A percentile compares a stretch with the other conserved stretches of the same genome.
Conservation (phyloP, 768 basidiomycete genomes). For the Gloeostereum incarnatum region DNA sequence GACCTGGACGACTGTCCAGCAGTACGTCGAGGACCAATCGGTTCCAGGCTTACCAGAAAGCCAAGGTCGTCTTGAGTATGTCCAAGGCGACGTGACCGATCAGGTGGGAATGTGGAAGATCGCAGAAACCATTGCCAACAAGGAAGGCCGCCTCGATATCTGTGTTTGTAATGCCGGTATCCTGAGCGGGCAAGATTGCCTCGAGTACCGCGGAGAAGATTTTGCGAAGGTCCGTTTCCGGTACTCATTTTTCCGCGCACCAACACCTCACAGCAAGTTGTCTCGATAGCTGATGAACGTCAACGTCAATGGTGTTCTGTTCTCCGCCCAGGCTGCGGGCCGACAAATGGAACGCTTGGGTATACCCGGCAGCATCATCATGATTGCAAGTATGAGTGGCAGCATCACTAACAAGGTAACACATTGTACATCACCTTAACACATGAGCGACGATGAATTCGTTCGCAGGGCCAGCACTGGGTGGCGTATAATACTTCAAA, state of each 20-base stretch:
- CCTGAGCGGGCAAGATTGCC: slow-evolving; percentile 49
- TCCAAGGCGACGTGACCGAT: slow-evolving; percentile 54
- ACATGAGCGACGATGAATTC: not conserved
- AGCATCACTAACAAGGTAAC: slow-evolving; percentile 48
- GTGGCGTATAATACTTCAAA: slow-evolving; percentile 69
- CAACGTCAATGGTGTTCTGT: slow-evolving; percentile 57
- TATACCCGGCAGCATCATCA: slow-evolving; percentile 47
- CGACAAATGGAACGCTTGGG: slow-evolving; percentile 51
- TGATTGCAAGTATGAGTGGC: slow-evolving; percentile 61
- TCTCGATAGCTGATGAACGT: slow-evolving; percentile 48
- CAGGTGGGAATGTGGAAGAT: slow-evolving; percentile 51
- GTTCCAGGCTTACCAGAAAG: not conserved
- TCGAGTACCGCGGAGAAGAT: slow-evolving; percentile 55
- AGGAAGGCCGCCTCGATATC: slow-evolving; percentile 64
- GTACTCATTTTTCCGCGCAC: not conserved
- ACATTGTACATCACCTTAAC: not conserved
- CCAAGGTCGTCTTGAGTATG: slow-evolving; percentile 43
- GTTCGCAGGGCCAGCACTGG: slow-evolving; percentile 57
- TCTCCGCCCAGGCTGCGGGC: slow-evolving; percentile 56
- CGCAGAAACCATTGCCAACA: slow-evolving; percentile 49
- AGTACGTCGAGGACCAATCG: slow-evolving; percentile 40
- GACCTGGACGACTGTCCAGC: slow-evolving; percentile 45
- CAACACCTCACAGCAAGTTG: not conserved
- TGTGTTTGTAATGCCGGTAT: slow-evolving; percentile 76
- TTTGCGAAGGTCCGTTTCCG: slow-evolving; percentile 44